Conservation (phyloP, 2,329 filamentous ascomycete species). For the Hymenoscyphus albidus region DNA sequence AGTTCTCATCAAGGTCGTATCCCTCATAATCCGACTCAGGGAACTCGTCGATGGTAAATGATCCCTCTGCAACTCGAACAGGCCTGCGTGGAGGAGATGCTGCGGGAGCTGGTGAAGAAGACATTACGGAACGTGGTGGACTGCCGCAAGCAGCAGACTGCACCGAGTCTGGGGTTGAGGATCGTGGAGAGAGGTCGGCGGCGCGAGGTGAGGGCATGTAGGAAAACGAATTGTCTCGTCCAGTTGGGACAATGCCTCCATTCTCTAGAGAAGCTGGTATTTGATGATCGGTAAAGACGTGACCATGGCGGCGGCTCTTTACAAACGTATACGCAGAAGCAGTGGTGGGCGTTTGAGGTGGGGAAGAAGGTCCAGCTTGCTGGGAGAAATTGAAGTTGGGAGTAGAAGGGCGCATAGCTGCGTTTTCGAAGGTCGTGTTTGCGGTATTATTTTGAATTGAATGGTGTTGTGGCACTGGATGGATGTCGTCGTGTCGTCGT, state of each 20-base stretch:
- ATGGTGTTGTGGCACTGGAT: conserved; percentile 16
- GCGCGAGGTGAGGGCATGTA: conserved; percentile 35
- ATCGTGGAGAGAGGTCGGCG: conserved; percentile 40
- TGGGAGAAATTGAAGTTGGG: conserved; percentile 40
- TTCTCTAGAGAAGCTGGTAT: conserved; percentile 37
- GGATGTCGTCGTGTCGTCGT: conserved; percentile 9
- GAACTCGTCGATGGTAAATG: conserved; percentile 35
- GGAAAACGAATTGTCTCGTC: conserved; percentile 34
- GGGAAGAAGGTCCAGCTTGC: conserved; percentile 43
- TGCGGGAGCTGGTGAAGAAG: conserved; percentile 22
- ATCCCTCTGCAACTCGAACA: conserved; percentile 24
- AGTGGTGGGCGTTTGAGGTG: conserved; percentile 44
- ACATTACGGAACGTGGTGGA: conserved; percentile 30
- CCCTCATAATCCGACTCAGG: conserved; percentile 30
- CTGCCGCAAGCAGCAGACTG: conserved; percentile 27
- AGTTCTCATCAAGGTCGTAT: conserved; percentile 15
- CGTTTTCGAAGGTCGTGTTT: conserved; percentile 11
- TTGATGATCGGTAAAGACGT: conserved; percentile 25
- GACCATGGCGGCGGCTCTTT: conserved; percentile 26
- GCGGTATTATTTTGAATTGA: conserved; percentile 4
- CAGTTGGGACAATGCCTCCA: conserved; percentile 41
- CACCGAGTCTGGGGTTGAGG: conserved; percentile 36
- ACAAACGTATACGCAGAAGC: conserved; percentile 33
- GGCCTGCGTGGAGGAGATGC: conserved; percentile 14
- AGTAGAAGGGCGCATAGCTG: conserved; percentile 41